Evolutionary conservation across 768 basidiomycete species (phyloP), one percentile per base, ranked within the genome.

Genomic region (Boletus eberwhitei): DNA sequence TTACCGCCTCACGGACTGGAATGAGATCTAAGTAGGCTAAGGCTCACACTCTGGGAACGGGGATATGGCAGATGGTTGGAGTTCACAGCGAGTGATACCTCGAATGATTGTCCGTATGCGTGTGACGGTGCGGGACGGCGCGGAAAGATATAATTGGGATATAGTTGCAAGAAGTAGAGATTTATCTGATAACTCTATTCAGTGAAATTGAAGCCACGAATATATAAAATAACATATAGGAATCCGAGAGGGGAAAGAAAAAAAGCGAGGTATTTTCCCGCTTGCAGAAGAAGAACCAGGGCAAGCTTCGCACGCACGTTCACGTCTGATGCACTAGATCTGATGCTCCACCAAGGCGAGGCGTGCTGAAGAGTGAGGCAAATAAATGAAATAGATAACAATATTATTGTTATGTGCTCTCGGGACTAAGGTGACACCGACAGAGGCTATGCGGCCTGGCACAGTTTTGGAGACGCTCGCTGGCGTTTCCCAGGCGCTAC

Each of bases 231-330:
- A 34, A 52, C 48, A 55, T 17, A 54, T 29, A 34, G 41, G 51
- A 55, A 54, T 57, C 41, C 52, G 16, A 55, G 54, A 57, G 31
- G 36, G 45, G 24, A 39, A 61, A 6, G 45, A 24, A 40, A 56
- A 50, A 55, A 40, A 39, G 57, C 40, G 34, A 61, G 48, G 54
- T 34, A 26, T 61, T 53, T 43, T 12, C 52, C 55, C 19, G 34
- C 52, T 51, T 57, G 60, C 51, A 21, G 44, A 45, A 52, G 41
- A 26, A 51, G 54, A 58, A 57, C 43, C 45, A 54, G 48, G 54
- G 51, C 13, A 53, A 59, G 62, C 65, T 62, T 67, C 65, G 55
- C 57, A 63, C 65, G 50, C 65, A 66, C 58, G 66, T 68, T 62
- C 56, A 59, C 26, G 24, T 17, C 29, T 57, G 64, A 12, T 32